Evolutionary conservation across 306 rosid species (phyloP), one percentile per base, ranked within the genome.

Genomic region (Vicia faba): DNA sequence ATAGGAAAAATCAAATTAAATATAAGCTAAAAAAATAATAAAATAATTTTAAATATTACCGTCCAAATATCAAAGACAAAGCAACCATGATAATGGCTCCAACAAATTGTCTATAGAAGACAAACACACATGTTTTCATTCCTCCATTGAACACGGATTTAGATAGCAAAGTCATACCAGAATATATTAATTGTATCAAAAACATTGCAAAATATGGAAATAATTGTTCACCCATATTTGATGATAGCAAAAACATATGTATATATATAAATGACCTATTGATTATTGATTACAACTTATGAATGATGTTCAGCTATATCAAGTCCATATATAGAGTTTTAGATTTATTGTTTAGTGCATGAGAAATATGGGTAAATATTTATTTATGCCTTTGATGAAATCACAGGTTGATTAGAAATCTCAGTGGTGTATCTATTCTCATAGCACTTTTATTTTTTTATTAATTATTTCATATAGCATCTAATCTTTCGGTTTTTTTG

Each of bases 91-190:
- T 11, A 62, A 83, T 4, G 33, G 84, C 39, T 57, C 87, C 91
- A 35, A 49, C 33, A 0, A 78, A 3, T 71, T 83, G 91, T 71
- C 87, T 78, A 46, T 85, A 83, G 49, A 80, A 83, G 49, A 75
- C 76, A 56, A 83, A 85, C 38, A 85, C 79, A 13, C 8, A 75
- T 3, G 73, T 57, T 38, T 76, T 83, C 84, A 78, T 83, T 29
- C 91, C 91, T 0, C 20, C 63, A 11, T 84, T 83, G 10, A 88
- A 75, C 20, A 61, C 91, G 0, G 95, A 84, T 63, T 85, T 88
- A 2, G 87, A 72, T 51, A 88, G 54, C 70, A 85, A 67, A 43
- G 77, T 75, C 79, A 83, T 64, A 9, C 87, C 87, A 0, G 91
- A 61, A 61, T 58, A 85, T 58, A 82, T 81, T 10, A 77, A 11